phyloP scores from a whole-genome alignment of 1,284 basidiomycete genomes.

The Ceratobasidium sp. region DNA sequence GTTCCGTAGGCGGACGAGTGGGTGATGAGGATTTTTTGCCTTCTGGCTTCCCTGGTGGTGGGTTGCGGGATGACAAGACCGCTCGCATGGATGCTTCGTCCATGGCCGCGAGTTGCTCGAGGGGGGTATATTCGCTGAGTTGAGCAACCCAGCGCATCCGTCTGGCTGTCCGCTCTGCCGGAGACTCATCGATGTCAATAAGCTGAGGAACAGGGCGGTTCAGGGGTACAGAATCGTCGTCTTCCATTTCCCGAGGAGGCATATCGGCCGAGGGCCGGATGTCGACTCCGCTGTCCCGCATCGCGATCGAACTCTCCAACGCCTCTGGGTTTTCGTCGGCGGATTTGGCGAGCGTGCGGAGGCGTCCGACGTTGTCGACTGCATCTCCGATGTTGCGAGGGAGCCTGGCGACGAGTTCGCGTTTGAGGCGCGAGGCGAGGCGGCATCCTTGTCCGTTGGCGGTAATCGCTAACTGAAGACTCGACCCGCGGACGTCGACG shows the following conservation, averaged over 20 bases:
- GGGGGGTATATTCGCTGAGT: slow-evolving; percentile 94
- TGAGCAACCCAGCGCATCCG: slow-evolving; percentile 92
- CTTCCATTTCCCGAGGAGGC: slow-evolving; percentile 59
- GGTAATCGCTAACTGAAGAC: slow-evolving; percentile 89
- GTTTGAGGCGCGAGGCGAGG: slow-evolving; percentile 81
- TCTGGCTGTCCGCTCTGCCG: slow-evolving; percentile 67
- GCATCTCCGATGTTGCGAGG: slow-evolving; percentile 83
- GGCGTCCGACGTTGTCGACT: slow-evolving; percentile 79
- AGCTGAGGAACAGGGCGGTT: slow-evolving; percentile 85
- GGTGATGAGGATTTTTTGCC: background rate
- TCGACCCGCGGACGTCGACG: slow-evolving; percentile 56
- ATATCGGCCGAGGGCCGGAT: slow-evolving; percentile 42
- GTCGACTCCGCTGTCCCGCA: slow-evolving; percentile 36
- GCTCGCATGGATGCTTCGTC: slow-evolving; percentile 76
- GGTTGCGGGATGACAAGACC: slow-evolving; percentile 59
- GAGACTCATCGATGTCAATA: slow-evolving; percentile 60
- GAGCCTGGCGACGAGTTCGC: slow-evolving; percentile 85
- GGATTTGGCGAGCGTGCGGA: slow-evolving; percentile 75
- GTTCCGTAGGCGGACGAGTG: slow-evolving; percentile 50
- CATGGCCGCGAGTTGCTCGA: slow-evolving; percentile 81
- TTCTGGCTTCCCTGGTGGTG: slow-evolving; percentile 17
- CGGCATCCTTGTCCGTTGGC: slow-evolving; percentile 95
- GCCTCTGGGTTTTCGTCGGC: slow-evolving; percentile 53
- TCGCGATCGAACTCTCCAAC: slow-evolving; percentile 55
- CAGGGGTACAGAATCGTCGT: slow-evolving; percentile 71